Conservation (phyloP, 495 filamentous ascomycete genomes). For the Aspergillus sclerotioniger region DNA sequence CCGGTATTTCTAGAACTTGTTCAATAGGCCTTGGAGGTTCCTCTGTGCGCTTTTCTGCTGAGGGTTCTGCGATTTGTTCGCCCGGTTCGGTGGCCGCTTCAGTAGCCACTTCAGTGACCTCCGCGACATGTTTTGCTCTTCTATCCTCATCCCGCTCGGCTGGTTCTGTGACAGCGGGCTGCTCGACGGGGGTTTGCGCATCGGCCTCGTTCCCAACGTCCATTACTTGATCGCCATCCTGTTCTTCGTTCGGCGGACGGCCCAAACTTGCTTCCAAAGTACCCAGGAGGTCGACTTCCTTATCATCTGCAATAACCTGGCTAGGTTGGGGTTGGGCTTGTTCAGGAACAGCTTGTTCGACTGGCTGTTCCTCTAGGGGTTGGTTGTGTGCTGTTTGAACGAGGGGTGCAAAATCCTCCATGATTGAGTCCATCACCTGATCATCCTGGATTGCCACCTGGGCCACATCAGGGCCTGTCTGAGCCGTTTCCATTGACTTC, state of each 20-base stretch:
- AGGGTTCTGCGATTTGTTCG: conserved; percentile 1
- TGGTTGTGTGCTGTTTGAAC: background rate
- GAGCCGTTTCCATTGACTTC: conserved; percentile 4
- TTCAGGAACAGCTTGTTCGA: background rate
- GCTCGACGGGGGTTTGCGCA: background rate
- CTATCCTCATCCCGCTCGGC: background rate
- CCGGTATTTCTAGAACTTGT: background rate
- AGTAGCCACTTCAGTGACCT: background rate
- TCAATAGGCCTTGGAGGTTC: conserved; percentile 1
- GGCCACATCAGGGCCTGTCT: conserved; percentile 5
- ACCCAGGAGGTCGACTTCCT: conserved; percentile 20
- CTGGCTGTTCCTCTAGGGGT: background rate
- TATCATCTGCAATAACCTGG: background rate
- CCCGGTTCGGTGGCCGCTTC: background rate
- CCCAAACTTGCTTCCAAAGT: conserved; percentile 25
- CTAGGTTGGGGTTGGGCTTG: conserved; percentile 1
- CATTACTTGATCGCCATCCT: background rate
- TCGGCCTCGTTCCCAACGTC: background rate
- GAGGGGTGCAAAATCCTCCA: background rate
- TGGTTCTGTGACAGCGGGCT: conserved; percentile 7
- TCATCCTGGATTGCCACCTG: background rate
- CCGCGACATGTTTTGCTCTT: background rate
- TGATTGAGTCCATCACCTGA: background rate
- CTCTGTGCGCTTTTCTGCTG: conserved; percentile 2
- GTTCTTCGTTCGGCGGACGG: background rate